Evolutionary conservation across 2,329 filamentous ascomycete genomes (phyloP).

Genomic region (Aspergillus sp.): DNA sequence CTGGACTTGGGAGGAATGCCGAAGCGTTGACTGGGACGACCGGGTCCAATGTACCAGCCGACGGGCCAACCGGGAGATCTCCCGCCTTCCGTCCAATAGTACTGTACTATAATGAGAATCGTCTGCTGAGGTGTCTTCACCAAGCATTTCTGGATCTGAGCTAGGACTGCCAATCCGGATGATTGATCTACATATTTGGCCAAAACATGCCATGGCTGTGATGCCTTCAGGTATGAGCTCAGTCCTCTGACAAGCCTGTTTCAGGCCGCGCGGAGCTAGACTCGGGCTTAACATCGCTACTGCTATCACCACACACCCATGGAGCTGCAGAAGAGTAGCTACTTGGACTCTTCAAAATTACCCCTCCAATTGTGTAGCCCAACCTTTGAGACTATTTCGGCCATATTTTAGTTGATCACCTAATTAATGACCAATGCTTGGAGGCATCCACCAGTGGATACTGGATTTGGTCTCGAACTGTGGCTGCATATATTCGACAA

Average conservation of each 20-base stretch:
- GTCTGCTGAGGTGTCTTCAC: constrained; percentile 2
- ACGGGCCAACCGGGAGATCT: constrained; percentile 10
- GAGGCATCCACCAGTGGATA: background rate
- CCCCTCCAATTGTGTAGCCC: too few species aligned
- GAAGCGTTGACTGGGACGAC: background rate
- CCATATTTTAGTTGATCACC: background rate
- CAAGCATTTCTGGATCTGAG: constrained; percentile 13
- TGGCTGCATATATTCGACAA: background rate
- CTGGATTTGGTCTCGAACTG: background rate
- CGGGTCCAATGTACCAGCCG: constrained; percentile 4
- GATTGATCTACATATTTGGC: constrained; percentile 12
- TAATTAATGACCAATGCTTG: background rate
- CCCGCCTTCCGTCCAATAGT: constrained; percentile 7
- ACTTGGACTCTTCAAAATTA: background rate
- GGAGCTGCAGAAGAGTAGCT: background rate
- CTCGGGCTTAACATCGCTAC: background rate
- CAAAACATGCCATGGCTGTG: background rate
- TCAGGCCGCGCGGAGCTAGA: background rate
- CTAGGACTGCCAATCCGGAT: constrained; percentile 6
- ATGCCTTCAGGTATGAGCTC: background rate
- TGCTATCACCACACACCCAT: background rate
- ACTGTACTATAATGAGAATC: background rate
- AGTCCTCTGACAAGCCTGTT: constrained; percentile 5
- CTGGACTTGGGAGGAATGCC: background rate
- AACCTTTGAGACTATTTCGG: too few species aligned